Base-by-base conservation (phyloP, 768 basidiomycete genomes). In the Pleurotus eryngii region DNA sequence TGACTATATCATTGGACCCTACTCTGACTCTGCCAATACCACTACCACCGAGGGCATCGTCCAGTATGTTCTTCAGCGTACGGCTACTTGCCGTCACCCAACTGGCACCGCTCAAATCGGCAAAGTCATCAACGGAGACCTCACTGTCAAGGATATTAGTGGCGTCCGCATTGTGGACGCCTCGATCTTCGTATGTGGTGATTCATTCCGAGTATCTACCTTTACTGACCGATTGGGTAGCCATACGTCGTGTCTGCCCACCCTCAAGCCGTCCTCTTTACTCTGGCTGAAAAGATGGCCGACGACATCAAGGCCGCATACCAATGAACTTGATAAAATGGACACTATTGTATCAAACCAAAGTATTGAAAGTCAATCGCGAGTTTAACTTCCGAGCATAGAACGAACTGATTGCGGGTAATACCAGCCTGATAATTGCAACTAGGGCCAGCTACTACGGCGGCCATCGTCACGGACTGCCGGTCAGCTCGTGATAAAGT, bases 71-170 rank as follows among this genome's bases (percentile, higher is more conserved):
- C 65, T 68, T 2, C 46, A 58, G 6, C 57, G 58, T n/a, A 58
- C 62, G 6, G 56, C 45, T 20, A 72, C 67, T 1, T 55, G 66
- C 14, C 64, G 61, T 47, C 76, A 77, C 61, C 66, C 70, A 5
- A 66, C 68, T 9, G 69, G 72, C 11, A 73, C 72, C 0, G 72
- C 73, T 2, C 9, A 74, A 76, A 67, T 70, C 71, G n/a, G 57
- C 66, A 0, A 42, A 55, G 76, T 75, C 18, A 70, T 76, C 14
- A 69, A 76, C 55, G 66, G 72, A 7, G 65, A 75, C 53, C 61
- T 79, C 22, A 60, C 55, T 3, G 68, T 79, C 8, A 76, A 77
- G 58, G 68, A 69, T 4, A 61, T 64, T 1, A 12, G 15, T 3
- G 70, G 65, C 30, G 46, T 73, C 26, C 58, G 72, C 2, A 59